phyloP scores from a whole-genome alignment of 1,139 yeast genomes.

The Candida albicans region DNA sequence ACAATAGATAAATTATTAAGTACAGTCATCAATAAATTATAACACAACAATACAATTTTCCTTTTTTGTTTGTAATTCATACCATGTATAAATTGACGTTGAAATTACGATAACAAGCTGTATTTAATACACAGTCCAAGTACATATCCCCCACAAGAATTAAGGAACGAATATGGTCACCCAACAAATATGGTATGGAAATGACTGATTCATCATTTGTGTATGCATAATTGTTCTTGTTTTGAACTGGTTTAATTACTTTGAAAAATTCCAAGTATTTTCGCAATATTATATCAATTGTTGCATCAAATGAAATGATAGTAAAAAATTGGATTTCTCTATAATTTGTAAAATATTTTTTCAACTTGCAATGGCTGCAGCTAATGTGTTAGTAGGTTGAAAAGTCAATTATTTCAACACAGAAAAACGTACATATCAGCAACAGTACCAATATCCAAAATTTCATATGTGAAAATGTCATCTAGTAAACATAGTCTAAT shows the following conservation, averaged over 20 bases:
- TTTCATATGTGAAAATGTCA: conserved; percentile 12
- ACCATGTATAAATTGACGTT: conserved; percentile 12
- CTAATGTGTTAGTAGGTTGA: conserved; percentile 1
- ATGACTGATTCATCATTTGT: neutral
- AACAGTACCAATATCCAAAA: conserved; percentile 10
- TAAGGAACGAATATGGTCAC: conserved; percentile 9
- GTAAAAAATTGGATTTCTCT: neutral
- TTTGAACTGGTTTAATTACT: conserved; percentile 9
- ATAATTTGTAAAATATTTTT: conserved; percentile 9
- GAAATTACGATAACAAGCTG: conserved; percentile 10
- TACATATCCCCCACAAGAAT: conserved; percentile 8
- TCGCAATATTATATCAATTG: conserved; percentile 11
- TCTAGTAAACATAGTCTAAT: conserved; percentile 13
- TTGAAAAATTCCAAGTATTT: conserved; percentile 13
- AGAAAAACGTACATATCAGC: conserved; percentile 7
- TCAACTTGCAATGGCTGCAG: conserved; percentile 8
- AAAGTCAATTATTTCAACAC: neutral
- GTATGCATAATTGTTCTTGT: neutral
- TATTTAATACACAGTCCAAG: conserved; percentile 5
- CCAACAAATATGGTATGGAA: conserved; percentile 6
- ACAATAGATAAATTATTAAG: too few relatives aligned
- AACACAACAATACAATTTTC: neutral
- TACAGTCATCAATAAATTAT: neutral
- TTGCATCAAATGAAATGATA: conserved; percentile 4
- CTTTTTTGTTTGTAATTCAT: neutral